Evolutionary conservation across 805 yeast species (phyloP).

Genomic region (Pichia insulana): DNA sequence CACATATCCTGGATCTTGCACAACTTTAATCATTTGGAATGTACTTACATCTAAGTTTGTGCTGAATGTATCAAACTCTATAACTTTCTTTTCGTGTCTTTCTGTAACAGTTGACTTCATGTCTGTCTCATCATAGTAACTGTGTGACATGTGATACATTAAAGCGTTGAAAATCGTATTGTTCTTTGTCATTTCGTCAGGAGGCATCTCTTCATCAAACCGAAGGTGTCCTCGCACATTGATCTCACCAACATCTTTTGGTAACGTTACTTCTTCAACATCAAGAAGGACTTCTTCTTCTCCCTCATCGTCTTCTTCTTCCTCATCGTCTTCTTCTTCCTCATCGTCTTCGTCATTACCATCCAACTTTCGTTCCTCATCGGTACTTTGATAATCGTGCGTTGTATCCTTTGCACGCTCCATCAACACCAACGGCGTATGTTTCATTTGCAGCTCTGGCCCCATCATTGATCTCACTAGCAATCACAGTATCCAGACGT

Average conservation of each 20-base stretch:
- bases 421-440: too few relatives aligned
- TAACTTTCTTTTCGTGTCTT: conserved; percentile 19
- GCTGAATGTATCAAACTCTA: conserved; percentile 36
- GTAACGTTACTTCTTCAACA: conserved; percentile 3
- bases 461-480: too few relatives aligned
- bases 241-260: conserved; percentile 12
- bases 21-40: conserved; percentile 32
- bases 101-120: neutral
- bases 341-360: neutral
- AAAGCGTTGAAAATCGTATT: conserved; percentile 25
- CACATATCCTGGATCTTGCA: conserved; percentile 26
- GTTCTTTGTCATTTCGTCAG: conserved; percentile 21
- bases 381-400: too few relatives aligned
- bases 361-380: too few relatives aligned
- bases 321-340: conserved; percentile 4
- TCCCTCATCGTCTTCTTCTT: conserved; percentile 5
- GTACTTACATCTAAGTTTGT: conserved; percentile 24
- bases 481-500: too few relatives aligned
- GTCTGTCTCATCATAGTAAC: neutral
- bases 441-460: too few relatives aligned
- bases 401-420: too few relatives aligned
- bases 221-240: conserved; percentile 10
- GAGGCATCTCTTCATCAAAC: conserved; percentile 16
- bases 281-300: neutral
- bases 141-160: conserved; percentile 17